Evolutionary conservation across 495 filamentous ascomycete species (phyloP).

Genomic region (Tuber melanosporum): DNA sequence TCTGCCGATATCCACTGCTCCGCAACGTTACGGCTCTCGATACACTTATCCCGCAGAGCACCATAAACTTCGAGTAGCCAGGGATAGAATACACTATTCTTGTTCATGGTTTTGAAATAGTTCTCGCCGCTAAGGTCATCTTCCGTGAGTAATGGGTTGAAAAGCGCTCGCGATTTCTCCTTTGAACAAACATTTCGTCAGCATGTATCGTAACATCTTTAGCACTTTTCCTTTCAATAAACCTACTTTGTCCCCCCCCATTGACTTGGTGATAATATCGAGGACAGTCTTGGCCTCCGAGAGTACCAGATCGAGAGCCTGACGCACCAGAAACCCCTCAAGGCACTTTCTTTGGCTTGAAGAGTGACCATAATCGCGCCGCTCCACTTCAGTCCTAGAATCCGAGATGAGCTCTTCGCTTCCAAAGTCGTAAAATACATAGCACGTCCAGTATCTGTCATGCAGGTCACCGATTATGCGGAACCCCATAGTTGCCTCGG

Average conservation of each 20-base stretch:
- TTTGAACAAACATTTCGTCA: neutral
- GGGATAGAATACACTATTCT: conserved; percentile 1
- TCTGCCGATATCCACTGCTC: neutral
- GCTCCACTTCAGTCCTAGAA: neutral
- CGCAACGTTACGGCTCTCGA: neutral
- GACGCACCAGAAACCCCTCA: conserved; percentile 1
- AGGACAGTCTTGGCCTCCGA: neutral
- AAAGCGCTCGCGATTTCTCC: neutral
- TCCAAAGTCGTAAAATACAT: neutral
- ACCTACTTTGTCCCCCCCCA: neutral
- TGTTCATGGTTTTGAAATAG: conserved; percentile 6
- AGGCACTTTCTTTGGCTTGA: neutral
- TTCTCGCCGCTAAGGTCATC: conserved; percentile 7
- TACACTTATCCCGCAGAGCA: neutral
- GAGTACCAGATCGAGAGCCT: neutral
- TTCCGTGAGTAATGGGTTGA: neutral
- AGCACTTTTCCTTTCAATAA: neutral
- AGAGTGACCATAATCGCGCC: neutral
- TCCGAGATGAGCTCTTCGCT: neutral
- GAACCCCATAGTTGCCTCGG: neutral
- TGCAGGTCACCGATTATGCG: conserved; percentile 4
- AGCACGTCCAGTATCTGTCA: conserved; percentile 1
- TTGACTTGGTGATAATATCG: neutral
- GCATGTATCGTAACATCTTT: neutral
- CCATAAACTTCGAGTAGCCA: conserved; percentile 1